phyloP scores from a whole-genome alignment of 2,329 filamentous ascomycete genomes.

The Aspergillus sergii region DNA sequence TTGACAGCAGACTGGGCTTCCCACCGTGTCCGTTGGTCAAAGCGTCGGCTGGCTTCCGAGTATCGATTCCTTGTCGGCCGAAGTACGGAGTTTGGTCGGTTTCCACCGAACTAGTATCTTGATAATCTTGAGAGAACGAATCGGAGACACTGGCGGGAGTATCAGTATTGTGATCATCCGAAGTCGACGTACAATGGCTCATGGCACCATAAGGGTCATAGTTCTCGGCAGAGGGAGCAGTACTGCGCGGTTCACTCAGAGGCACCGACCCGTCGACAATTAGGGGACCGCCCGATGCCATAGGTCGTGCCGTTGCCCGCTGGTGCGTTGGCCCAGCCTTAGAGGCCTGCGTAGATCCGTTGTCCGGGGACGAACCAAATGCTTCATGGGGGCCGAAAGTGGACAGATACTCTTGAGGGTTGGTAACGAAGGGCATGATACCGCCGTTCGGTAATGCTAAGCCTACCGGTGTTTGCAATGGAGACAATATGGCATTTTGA shows the following conservation, averaged over 20 bases:
- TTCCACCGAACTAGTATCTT: slow-evolving; percentile 40
- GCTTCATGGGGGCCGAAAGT: slow-evolving; percentile 29
- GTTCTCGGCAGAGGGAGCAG: slow-evolving; percentile 35
- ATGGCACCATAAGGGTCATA: slow-evolving; percentile 40
- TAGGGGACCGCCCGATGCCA: slow-evolving; percentile 41
- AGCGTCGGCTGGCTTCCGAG: slow-evolving; percentile 20
- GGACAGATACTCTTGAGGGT: slow-evolving; percentile 38
- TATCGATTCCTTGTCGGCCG: slow-evolving; percentile 29
- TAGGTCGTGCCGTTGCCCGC: slow-evolving; percentile 30
- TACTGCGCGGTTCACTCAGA: slow-evolving; percentile 36
- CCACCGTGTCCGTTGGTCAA: slow-evolving; percentile 30
- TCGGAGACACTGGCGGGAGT: slow-evolving; percentile 43
- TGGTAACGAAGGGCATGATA: slow-evolving; percentile 33
- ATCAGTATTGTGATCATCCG: slow-evolving; percentile 40
- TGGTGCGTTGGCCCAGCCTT: slow-evolving; percentile 25
- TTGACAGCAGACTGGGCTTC: slow-evolving; percentile 39
- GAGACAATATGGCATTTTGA: slow-evolving; percentile 41
- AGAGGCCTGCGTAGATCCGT: slow-evolving; percentile 22
- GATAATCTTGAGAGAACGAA: slow-evolving; percentile 41
- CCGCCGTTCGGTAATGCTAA: slow-evolving; percentile 44
- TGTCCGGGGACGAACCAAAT: slow-evolving; percentile 26
- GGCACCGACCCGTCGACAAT: slow-evolving; percentile 52
- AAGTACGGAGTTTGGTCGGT: slow-evolving; percentile 34
- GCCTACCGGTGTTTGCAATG: slow-evolving; percentile 41
- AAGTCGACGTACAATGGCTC: slow-evolving; percentile 45